Evolutionary conservation across 352 stramenopile species (phyloP).

Genomic region (Pythium scleroteichum): DNA sequence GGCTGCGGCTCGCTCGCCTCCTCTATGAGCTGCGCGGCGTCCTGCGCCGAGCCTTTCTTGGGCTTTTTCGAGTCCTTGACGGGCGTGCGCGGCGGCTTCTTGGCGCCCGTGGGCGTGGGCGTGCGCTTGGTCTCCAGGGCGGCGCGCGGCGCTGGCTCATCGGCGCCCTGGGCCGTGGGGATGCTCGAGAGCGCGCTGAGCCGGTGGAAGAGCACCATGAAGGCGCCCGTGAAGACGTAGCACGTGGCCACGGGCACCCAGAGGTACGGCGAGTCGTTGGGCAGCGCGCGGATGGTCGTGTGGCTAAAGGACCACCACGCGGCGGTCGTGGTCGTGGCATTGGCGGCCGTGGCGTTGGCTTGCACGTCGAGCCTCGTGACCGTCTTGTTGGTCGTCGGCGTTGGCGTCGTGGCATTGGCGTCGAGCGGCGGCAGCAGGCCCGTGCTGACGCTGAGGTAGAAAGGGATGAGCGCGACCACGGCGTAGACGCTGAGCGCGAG

Average conservation of each 20-base stretch:
- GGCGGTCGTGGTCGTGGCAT: conserved; percentile 18
- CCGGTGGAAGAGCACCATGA: conserved; percentile 67
- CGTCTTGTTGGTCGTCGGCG: neutral
- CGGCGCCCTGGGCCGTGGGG: conserved; percentile 31
- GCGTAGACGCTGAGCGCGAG: conserved; percentile 62
- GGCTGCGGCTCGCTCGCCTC: conserved; percentile 8
- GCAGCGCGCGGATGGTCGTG: conserved; percentile 79
- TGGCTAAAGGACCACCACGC: conserved; percentile 81
- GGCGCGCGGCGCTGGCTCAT: conserved; percentile 4
- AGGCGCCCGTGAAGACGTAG: conserved; percentile 80
- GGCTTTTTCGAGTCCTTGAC: conserved; percentile 15
- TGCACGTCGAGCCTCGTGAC: neutral
- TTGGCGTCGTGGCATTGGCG: neutral
- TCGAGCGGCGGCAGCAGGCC: conserved; percentile 20
- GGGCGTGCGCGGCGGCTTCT: conserved; percentile 20
- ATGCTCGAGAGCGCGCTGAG: conserved; percentile 69
- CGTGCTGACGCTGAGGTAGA: conserved; percentile 66
- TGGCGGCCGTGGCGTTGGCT: neutral
- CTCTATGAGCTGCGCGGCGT: conserved; percentile 18
- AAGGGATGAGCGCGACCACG: conserved; percentile 63
- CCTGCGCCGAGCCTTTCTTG: conserved; percentile 4
- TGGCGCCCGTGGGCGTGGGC: neutral
- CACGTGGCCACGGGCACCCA: conserved; percentile 73
- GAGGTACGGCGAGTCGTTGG: conserved; percentile 73
- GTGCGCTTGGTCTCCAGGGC: neutral